Percentiles rank a stretch among this genome's conserved stretches.
phyloP scores from a whole-genome alignment of 2,329 filamentous ascomycete genomes.

The Diaporthe sp. region DNA sequence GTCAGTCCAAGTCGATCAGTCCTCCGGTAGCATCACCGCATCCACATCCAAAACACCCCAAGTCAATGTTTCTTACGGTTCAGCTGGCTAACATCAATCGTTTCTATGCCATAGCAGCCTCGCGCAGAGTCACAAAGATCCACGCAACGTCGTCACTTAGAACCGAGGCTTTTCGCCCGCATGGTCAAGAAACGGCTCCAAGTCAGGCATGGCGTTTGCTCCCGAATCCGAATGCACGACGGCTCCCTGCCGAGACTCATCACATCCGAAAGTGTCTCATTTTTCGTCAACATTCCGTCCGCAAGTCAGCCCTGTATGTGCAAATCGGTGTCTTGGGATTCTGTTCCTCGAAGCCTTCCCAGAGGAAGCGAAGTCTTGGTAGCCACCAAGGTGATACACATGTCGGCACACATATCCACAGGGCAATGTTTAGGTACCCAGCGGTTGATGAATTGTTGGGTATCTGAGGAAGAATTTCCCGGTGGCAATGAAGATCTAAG shows the following conservation, averaged over 20 bases:
- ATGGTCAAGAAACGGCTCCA: background rate
- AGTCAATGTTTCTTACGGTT: background rate
- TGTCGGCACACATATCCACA: too few relatives aligned
- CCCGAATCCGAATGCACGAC: background rate
- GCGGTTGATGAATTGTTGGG: too few relatives aligned
- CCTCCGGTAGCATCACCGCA: background rate
- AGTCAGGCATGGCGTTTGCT: too few relatives aligned
- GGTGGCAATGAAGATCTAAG: background rate
- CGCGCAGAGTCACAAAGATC: background rate
- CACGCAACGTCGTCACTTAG: background rate
- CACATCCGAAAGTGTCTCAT: too few relatives aligned
- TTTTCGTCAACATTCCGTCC: too few relatives aligned
- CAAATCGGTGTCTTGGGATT: background rate
- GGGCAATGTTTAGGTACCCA: too few relatives aligned
- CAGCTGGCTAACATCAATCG: background rate
- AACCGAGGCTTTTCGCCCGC: background rate
- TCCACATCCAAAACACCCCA: background rate
- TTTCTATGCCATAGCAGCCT: background rate
- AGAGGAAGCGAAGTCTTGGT: too few relatives aligned
- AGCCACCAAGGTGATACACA: too few relatives aligned
- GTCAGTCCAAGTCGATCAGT: background rate
- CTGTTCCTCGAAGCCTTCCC: background rate
- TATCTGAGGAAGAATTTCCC: too few relatives aligned
- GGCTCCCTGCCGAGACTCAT: too few relatives aligned
- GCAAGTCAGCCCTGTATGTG: too few relatives aligned